Conservation (phyloP, 192 early-diverging fungal genomes). For the Coemansia sp. region DNA sequence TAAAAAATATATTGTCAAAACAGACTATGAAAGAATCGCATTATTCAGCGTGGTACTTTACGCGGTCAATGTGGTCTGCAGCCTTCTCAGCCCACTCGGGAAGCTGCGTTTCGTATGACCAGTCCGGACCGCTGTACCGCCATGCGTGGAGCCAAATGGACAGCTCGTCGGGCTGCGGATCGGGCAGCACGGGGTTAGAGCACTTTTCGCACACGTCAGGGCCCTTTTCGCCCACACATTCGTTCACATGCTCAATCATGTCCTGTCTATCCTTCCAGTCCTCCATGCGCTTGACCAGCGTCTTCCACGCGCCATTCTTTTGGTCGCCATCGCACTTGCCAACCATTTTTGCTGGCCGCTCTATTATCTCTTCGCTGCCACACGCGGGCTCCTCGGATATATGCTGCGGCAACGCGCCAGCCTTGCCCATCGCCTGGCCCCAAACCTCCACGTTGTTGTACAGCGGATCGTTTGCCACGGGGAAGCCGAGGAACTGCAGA, state of each 20-base stretch:
- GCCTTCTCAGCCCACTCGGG: slow-evolving; percentile 78
- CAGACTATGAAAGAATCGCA: no score
- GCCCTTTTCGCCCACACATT: slow-evolving; percentile 14
- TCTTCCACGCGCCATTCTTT: slow-evolving; percentile 15
- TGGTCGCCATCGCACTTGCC: slow-evolving; percentile 10
- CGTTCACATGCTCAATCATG: slow-evolving; percentile 13
- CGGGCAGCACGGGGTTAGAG: slow-evolving; percentile 51
- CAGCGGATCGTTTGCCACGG: slow-evolving; percentile 94
- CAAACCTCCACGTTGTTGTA: slow-evolving; percentile 76
- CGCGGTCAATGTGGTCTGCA: slow-evolving; percentile 35
- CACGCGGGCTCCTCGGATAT: not conserved
- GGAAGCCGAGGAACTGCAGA: slow-evolving; percentile 86
- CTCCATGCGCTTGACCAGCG: slow-evolving; percentile 33
- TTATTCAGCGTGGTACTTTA: slow-evolving; percentile 27
- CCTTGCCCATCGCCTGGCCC: slow-evolving; percentile 62
- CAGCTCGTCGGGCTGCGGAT: slow-evolving; percentile 74
- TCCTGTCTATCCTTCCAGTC: slow-evolving; percentile 37
- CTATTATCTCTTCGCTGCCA: not conserved
- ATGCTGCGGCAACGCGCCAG: slow-evolving; percentile 15
- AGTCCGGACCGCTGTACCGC: slow-evolving; percentile 71
- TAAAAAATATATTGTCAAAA: no score
- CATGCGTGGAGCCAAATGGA: slow-evolving; percentile 91
- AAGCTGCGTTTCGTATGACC: slow-evolving; percentile 74
- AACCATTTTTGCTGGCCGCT: slow-evolving; percentile 15
- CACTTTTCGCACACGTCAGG: slow-evolving; percentile 62